Conservation (phyloP, 345 rosid genomes). For the Eutrema heterophyllum region DNA sequence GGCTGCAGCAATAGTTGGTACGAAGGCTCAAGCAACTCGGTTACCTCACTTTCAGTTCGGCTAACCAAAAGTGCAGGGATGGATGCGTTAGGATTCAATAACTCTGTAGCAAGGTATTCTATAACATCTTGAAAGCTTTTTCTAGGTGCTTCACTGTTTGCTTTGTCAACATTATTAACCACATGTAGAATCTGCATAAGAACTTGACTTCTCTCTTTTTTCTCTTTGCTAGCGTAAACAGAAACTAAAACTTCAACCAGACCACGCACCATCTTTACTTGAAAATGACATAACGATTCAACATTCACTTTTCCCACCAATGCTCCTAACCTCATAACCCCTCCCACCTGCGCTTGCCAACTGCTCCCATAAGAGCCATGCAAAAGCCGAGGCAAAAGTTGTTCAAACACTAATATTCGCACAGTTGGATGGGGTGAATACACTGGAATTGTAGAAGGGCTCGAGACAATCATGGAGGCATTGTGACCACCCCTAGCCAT, state of each 20-base stretch:
- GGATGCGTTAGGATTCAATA: conserved; percentile 87
- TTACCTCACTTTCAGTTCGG: conserved; percentile 96
- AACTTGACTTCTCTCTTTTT: conserved; percentile 96
- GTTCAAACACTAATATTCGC: conserved; percentile 90
- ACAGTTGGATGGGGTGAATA: conserved; percentile 94
- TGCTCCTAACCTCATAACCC: conserved; percentile 97
- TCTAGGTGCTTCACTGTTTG: conserved; percentile 84
- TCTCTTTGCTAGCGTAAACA: conserved; percentile 87
- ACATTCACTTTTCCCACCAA: conserved; percentile 97
- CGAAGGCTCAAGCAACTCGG: conserved; percentile 91
- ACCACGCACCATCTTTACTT: conserved; percentile 81
- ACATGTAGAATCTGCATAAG: conserved; percentile 97
- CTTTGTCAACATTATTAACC: conserved; percentile 94
- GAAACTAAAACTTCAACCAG: conserved; percentile 93
- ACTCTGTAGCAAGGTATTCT: conserved; percentile 88
- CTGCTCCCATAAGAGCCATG: conserved; percentile 97
- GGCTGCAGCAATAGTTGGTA: conserved; percentile 89
- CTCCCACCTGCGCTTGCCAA: conserved; percentile 99
- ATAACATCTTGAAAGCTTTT: conserved; percentile 94
- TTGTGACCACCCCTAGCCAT: conserved; percentile 92
- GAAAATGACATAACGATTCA: conserved; percentile 82
- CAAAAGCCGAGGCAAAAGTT: conserved; percentile 92
- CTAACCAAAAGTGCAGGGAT: conserved; percentile 86
- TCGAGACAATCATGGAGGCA: conserved; percentile 94
- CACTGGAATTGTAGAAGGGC: conserved; percentile 98